A percentile compares a stretch with the other conserved stretches of the same genome.
Evolutionary conservation across 768 basidiomycete genomes (phyloP).

Genomic region (Austroboletus eburneus): DNA sequence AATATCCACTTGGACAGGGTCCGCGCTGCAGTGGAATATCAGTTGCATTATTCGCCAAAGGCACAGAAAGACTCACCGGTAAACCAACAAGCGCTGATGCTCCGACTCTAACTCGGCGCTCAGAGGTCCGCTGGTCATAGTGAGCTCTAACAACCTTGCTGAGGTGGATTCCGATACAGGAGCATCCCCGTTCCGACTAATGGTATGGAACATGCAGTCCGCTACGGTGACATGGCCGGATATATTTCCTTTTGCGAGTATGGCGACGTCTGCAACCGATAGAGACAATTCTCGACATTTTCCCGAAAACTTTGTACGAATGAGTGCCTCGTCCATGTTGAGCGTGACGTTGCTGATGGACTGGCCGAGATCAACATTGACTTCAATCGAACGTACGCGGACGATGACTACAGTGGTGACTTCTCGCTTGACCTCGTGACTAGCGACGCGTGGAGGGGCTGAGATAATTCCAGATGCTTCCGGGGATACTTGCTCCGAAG

Average conservation of each 20-base stretch:
- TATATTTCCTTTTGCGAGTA: conserved; percentile 62
- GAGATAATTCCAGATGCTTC: conserved; percentile 18
- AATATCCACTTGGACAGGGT: conserved; percentile 71
- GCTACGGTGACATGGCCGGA: conserved; percentile 66
- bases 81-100: conserved; percentile 66
- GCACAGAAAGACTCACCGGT: conserved; percentile 49
- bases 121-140: conserved; percentile 69
- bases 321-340: conserved; percentile 55
- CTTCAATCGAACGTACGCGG: conserved; percentile 65
- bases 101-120: conserved; percentile 70
- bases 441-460: conserved; percentile 9
- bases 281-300: conserved; percentile 59
- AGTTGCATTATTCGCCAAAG: background rate
- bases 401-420: conserved; percentile 63
- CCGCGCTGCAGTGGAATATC: conserved; percentile 46
- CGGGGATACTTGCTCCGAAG: conserved; percentile 32
- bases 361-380: conserved; percentile 82
- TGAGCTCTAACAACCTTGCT: conserved; percentile 64
- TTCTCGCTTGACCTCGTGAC: conserved; percentile 32
- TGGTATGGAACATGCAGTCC: conserved; percentile 72
- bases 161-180: conserved; percentile 30
- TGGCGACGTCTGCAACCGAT: conserved; percentile 50
- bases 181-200: conserved; percentile 49
- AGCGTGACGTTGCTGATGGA: conserved; percentile 73
- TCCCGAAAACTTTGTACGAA: conserved; percentile 66